A percentile compares a stretch with the other conserved stretches of the same genome.
phyloP scores from a whole-genome alignment of 2,329 filamentous ascomycete genomes.

The Pseudogymnoascus sp. region DNA sequence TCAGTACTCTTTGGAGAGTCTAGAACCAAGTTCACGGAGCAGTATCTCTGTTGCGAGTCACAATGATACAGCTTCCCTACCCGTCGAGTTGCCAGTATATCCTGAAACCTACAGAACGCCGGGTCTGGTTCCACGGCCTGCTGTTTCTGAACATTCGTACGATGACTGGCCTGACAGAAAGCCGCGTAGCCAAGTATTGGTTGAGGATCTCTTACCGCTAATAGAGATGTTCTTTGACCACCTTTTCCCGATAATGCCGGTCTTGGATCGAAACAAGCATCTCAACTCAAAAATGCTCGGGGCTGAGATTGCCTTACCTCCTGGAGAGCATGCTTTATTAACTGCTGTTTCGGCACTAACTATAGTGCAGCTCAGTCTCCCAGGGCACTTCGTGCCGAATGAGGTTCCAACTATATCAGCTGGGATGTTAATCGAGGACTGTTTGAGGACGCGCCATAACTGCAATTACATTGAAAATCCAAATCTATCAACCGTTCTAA shows the following conservation, averaged over 20 bases:
- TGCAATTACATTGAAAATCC: conserved; percentile 24
- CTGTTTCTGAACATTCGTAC: neutral
- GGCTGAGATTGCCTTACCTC: neutral
- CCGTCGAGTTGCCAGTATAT: neutral
- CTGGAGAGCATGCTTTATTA: neutral
- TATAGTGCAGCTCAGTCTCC: conserved; percentile 3
- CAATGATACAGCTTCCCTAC: neutral
- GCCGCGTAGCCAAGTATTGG: neutral
- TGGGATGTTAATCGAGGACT: conserved; percentile 24
- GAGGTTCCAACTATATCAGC: neutral
- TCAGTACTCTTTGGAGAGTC: neutral
- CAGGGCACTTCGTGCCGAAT: conserved; percentile 1
- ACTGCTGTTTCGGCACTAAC: neutral
- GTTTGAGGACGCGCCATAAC: conserved; percentile 20
- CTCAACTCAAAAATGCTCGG: neutral
- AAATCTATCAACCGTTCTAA: conserved; percentile 24
- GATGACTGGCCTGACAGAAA: neutral
- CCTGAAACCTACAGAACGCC: neutral
- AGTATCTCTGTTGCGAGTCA: neutral
- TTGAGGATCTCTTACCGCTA: neutral
- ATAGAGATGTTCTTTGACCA: conserved; percentile 42
- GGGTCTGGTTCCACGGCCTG: neutral
- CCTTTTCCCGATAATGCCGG: conserved; percentile 51
- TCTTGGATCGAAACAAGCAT: conserved; percentile 34
- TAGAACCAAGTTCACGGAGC: neutral